phyloP scores from a whole-genome alignment of 78 protist species.

The slime mould (Dictyostelium discoideum) region DNA sequence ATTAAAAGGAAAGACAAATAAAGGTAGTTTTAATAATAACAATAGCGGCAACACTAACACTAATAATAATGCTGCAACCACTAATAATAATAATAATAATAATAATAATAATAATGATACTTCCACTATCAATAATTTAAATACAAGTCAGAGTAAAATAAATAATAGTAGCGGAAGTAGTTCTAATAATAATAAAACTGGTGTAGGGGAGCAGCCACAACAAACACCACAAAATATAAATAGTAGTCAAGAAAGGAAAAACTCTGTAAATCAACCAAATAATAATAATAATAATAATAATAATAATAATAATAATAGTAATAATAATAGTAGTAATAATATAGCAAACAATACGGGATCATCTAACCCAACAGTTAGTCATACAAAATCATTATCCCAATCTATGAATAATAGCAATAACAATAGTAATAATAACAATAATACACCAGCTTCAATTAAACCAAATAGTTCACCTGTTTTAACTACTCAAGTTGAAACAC shows the following conservation, averaged over 20 bases:
- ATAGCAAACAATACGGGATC: background rate
- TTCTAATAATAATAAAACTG: slow-evolving; percentile 17
- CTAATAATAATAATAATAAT: background rate
- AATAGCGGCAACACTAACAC: background rate
- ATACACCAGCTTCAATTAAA: background rate
- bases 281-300: background rate
- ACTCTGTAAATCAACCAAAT: slow-evolving; percentile 12
- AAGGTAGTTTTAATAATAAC: background rate
- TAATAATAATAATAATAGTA: background rate
- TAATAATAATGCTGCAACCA: background rate
- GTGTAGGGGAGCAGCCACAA: background rate
- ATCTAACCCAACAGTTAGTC: background rate
- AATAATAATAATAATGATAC: background rate
- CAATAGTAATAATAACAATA: background rate
- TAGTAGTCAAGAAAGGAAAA: background rate
- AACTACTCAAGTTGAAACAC: background rate
- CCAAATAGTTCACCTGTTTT: slow-evolving; percentile 10
- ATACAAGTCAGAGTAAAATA: background rate
- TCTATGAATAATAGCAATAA: background rate
- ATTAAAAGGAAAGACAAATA: background rate
- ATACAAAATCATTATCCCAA: background rate
- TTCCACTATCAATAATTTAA: background rate
- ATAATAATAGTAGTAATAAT: background rate
- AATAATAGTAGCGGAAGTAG: slow-evolving; percentile 8
- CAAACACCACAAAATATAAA: background rate